Percentiles rank a stretch among this genome's conserved stretches.
These are phyloP conservation scores for Termitomyces sp. DNA, from an alignment of 768 basidiomycete genomes.

Conservation along the genomic window DNA sequence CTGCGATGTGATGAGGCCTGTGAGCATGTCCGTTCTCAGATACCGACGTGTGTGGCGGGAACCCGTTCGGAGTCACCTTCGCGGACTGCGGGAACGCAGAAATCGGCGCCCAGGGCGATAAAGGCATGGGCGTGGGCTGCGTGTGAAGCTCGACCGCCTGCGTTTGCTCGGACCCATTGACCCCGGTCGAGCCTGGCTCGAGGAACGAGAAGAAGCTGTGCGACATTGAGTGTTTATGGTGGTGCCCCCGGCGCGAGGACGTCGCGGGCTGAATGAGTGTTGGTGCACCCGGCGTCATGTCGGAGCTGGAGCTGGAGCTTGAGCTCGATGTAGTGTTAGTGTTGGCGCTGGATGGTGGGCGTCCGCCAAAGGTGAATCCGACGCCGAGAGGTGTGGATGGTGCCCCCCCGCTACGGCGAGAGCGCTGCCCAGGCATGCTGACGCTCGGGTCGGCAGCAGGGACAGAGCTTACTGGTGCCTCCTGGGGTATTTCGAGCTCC, in stretches of 20 bases:
- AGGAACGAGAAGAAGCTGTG: constrained; percentile 97
- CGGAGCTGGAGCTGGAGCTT: constrained; percentile 8
- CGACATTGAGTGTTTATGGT: constrained; percentile 92
- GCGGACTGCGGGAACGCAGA: constrained; percentile 36
- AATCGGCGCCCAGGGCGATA: constrained; percentile 67
- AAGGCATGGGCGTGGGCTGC: constrained; percentile 54
- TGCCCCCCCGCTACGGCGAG: constrained; percentile 14
- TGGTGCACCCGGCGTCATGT: constrained; percentile 10
- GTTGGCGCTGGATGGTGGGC: constrained; percentile 34
- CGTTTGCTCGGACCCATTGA: constrained; percentile 11
- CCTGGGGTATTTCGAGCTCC: constrained; percentile 45
- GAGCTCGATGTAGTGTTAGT: constrained; percentile 25
- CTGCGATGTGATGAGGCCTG: not conserved
- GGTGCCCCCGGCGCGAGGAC: constrained; percentile 63
- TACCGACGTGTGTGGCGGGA: constrained; percentile 12
- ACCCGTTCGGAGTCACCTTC: constrained; percentile 19
- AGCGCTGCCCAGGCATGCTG: constrained; percentile 36
- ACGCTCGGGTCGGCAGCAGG: constrained; percentile 41
- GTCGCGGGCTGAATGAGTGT: constrained; percentile 14
- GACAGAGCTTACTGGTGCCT: constrained; percentile 44
- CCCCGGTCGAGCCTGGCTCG: constrained; percentile 54
- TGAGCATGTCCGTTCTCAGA: constrained; percentile 13
- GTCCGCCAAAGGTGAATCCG: constrained; percentile 65
- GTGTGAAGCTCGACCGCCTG: constrained; percentile 56
- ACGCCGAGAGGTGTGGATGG: constrained; percentile 40